Conservation (phyloP, 192 early-diverging fungal genomes). For the Podila verticillata region DNA sequence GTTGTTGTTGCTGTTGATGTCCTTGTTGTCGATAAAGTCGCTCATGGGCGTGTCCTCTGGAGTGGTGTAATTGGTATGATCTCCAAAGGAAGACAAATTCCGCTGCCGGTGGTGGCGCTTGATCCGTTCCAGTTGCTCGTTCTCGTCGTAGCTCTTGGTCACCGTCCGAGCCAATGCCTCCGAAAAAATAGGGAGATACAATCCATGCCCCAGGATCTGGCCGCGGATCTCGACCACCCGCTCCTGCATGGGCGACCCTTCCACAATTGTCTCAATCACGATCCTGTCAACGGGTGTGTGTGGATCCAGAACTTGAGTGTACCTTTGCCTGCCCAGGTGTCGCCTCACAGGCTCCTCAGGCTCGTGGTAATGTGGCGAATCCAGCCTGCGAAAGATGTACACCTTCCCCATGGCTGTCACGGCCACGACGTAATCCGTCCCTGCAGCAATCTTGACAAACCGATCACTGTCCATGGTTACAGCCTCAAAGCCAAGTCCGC, state of each 20-base stretch:
- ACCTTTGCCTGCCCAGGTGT: background rate
- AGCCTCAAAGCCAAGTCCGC: slow-evolving; percentile 11
- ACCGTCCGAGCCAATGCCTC: slow-evolving; percentile 24
- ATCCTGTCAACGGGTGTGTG: slow-evolving; percentile 24
- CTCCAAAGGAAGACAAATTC: background rate
- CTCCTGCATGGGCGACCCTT: slow-evolving; percentile 22
- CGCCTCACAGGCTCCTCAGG: background rate
- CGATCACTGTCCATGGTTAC: slow-evolving; percentile 12
- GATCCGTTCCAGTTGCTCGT: slow-evolving; percentile 26
- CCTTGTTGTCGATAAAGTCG: background rate
- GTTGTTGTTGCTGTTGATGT: background rate
- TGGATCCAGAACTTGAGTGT: background rate
- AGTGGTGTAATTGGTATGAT: too few species aligned
- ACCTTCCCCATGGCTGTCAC: slow-evolving; percentile 32
- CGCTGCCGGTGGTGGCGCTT: background rate
- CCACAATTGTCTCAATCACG: slow-evolving; percentile 15
- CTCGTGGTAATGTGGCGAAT: slow-evolving; percentile 23
- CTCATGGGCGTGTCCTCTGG: too few species aligned
- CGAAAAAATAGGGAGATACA: slow-evolving; percentile 39
- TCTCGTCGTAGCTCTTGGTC: slow-evolving; percentile 34
- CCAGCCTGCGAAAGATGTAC: slow-evolving; percentile 22
- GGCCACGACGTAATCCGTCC: slow-evolving; percentile 31
- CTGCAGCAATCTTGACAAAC: slow-evolving; percentile 28
- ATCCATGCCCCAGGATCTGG: slow-evolving; percentile 18
- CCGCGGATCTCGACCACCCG: slow-evolving; percentile 27